Evolutionary conservation across 2,329 filamentous ascomycete species (phyloP).

Genomic region (Fusarium nelsonii): DNA sequence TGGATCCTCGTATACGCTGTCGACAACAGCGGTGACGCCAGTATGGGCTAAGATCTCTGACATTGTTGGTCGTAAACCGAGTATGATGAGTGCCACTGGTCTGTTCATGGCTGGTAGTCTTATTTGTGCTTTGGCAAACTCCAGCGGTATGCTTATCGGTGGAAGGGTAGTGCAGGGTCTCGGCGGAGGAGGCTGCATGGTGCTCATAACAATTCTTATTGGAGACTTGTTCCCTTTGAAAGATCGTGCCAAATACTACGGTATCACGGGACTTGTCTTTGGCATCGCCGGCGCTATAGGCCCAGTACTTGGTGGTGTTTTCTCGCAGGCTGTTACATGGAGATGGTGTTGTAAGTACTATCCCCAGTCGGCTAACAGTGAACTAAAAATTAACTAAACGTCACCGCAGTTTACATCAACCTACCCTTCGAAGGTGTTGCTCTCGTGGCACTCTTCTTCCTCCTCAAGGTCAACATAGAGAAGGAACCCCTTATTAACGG

Average conservation of each 20-base stretch:
- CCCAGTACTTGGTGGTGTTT: conserved; percentile 74
- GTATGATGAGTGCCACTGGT: conserved; percentile 55
- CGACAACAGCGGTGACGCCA: conserved; percentile 42
- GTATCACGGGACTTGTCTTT: conserved; percentile 67
- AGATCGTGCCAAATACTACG: conserved; percentile 63
- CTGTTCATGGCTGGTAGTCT: conserved; percentile 66
- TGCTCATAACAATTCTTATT: conserved; percentile 52
- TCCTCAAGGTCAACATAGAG: conserved; percentile 76
- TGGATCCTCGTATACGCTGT: conserved; percentile 44
- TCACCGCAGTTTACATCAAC: conserved; percentile 68
- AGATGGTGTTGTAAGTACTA: conserved; percentile 67
- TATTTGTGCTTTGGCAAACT: conserved; percentile 62
- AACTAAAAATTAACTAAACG: neutral
- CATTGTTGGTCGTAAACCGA: conserved; percentile 63
- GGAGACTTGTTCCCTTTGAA: conserved; percentile 66
- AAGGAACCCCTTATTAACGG: conserved; percentile 71
- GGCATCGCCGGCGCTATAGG: conserved; percentile 74
- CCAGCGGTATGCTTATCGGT: conserved; percentile 61
- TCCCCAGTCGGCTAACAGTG: accelerated
- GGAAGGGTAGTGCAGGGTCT: conserved; percentile 50
- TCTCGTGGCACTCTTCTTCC: conserved; percentile 65
- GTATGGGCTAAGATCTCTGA: conserved; percentile 62
- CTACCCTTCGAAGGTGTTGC: conserved; percentile 60
- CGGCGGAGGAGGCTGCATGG: conserved; percentile 40
- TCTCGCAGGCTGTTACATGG: conserved; percentile 72